Conservation (phyloP, 2,329 filamentous ascomycete genomes). For the Fusarium duplospermum region DNA sequence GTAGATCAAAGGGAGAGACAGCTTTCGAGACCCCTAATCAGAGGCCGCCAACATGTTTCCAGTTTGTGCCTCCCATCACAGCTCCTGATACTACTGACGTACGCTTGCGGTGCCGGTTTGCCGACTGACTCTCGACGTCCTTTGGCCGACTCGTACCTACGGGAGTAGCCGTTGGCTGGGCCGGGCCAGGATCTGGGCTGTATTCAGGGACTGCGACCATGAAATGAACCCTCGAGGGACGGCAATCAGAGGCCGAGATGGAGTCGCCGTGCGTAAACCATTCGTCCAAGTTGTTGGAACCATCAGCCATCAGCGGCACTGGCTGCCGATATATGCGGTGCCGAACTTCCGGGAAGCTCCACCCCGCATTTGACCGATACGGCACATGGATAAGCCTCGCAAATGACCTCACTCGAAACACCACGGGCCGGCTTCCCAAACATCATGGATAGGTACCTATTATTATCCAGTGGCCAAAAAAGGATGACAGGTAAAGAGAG, state of each 20-base stretch:
- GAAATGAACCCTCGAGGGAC: constrained; percentile 3
- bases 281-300: constrained; percentile 20
- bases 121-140: constrained; percentile 12
- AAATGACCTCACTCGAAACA: background rate
- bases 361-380: constrained; percentile 28
- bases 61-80: background rate
- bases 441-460: background rate
- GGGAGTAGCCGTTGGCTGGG: constrained; percentile 26
- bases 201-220: constrained; percentile 8
- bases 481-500: background rate
- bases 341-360: constrained; percentile 43
- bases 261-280: constrained; percentile 18
- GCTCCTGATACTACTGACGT: constrained; percentile 22
- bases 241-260: constrained; percentile 36
- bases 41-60: constrained; percentile 5
- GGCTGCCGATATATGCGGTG: constrained; percentile 37
- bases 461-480: background rate
- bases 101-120: constrained; percentile 34
- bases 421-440: background rate
- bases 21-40: background rate
- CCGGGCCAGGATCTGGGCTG: background rate
- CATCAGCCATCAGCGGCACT: constrained; percentile 41
- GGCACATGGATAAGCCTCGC: constrained; percentile 10
- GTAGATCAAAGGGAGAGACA: constrained; percentile 14
- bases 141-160: constrained; percentile 1